A percentile compares a stretch with the other conserved stretches of the same genome.
phyloP scores from a whole-genome alignment of 352 stramenopile species.

The Globisporangium sylvaticum region DNA sequence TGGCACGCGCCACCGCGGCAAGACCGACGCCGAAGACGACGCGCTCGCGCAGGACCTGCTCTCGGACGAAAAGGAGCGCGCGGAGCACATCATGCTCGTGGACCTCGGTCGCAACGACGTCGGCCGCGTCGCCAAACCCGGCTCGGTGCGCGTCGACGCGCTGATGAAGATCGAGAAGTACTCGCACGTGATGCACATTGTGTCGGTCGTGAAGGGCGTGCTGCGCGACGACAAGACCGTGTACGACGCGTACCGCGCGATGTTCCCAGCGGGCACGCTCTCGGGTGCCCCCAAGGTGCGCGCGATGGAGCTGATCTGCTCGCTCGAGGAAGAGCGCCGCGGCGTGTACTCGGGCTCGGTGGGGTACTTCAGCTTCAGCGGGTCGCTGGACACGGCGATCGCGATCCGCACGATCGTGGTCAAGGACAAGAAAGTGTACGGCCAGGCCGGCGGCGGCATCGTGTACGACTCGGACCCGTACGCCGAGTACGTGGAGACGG shows the following conservation, averaged over 20 bases:
- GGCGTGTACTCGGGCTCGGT: constrained; percentile 86
- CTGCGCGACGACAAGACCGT: constrained; percentile 77
- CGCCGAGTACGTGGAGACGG: constrained; percentile 86
- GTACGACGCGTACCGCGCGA: constrained; percentile 86
- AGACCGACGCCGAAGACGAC: constrained; percentile 83
- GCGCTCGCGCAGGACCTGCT: constrained; percentile 77
- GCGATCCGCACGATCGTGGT: constrained; percentile 87
- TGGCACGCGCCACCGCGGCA: constrained; percentile 80
- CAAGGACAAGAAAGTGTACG: constrained; percentile 76
- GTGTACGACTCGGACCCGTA: constrained; percentile 87
- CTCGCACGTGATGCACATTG: constrained; percentile 91
- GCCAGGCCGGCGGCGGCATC: constrained; percentile 83
- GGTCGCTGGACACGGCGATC: constrained; percentile 86
- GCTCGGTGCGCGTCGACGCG: constrained; percentile 75
- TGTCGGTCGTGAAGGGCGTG: constrained; percentile 84
- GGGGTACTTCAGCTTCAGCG: constrained; percentile 86
- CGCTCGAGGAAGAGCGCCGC: constrained; percentile 75
- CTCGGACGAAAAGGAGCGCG: constrained; percentile 85
- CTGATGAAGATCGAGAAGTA: constrained; percentile 92
- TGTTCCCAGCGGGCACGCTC: constrained; percentile 86
- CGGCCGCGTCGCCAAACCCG: constrained; percentile 78
- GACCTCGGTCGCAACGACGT: constrained; percentile 90
- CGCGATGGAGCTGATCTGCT: constrained; percentile 88
- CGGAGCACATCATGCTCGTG: constrained; percentile 92
- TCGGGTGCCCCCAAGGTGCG: constrained; percentile 88